phyloP scores from a whole-genome alignment of 805 yeast genomes.

The Saccharomycopsis vini region DNA sequence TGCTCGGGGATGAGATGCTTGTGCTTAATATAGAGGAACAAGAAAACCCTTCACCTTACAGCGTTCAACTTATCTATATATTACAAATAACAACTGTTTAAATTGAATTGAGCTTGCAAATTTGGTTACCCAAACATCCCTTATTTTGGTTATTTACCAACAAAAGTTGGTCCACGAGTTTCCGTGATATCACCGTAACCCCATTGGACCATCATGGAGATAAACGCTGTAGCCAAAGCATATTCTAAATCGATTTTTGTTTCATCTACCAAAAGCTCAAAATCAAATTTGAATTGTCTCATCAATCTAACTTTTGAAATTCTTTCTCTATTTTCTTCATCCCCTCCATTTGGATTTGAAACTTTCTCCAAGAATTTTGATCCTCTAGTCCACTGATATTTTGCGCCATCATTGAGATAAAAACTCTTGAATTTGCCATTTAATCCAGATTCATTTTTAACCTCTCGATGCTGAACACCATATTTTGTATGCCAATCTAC shows the following conservation, averaged over 20 bases:
- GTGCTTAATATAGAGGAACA: too few relatives aligned
- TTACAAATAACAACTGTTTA: too few relatives aligned
- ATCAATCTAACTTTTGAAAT: slow-evolving; percentile 47
- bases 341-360: slow-evolving; percentile 47
- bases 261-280: slow-evolving; percentile 46
- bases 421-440: slow-evolving; percentile 39
- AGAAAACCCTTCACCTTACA: too few relatives aligned
- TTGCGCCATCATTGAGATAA: slow-evolving; percentile 42
- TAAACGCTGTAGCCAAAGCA: slow-evolving; percentile 51
- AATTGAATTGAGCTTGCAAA: too few relatives aligned
- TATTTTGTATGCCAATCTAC: slow-evolving; percentile 41
- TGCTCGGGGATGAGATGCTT: too few relatives aligned
- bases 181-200: slow-evolving; percentile 44
- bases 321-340: slow-evolving; percentile 44
- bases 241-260: slow-evolving; percentile 38
- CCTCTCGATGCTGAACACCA: slow-evolving; percentile 37
- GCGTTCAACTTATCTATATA: too few relatives aligned
- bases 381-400: slow-evolving; percentile 48
- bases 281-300: slow-evolving; percentile 53
- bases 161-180: slow-evolving; percentile 43
- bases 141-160: slow-evolving; percentile 13
- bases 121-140: too few relatives aligned
- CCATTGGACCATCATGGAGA: slow-evolving; percentile 64
- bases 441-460: slow-evolving; percentile 30
- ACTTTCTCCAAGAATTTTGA: slow-evolving; percentile 44